These are phyloP conservation scores for Mycosphaerella arachidis DNA, from an alignment of 2,329 filamentous ascomycete species.

Conservation along the genomic window DNA sequence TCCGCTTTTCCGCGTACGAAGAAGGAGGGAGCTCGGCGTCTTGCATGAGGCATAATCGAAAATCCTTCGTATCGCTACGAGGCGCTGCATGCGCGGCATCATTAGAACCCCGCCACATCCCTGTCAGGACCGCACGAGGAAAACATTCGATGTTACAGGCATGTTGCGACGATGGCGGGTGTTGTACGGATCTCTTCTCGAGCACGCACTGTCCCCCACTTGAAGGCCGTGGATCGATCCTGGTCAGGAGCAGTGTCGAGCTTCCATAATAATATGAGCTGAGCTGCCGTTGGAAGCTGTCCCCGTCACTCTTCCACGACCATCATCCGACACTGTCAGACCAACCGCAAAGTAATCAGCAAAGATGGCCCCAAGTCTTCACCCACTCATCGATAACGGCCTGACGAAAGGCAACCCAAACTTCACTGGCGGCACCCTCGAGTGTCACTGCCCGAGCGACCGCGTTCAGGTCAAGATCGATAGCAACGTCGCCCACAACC, in stretches of 20 bases:
- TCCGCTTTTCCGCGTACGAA: background rate
- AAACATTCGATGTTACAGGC: background rate
- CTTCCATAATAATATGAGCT: background rate
- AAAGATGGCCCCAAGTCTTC: conserved; percentile 36
- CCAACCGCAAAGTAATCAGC: background rate
- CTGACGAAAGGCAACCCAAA: conserved; percentile 51
- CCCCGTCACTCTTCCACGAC: background rate
- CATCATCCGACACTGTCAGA: background rate
- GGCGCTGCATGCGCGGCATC: background rate
- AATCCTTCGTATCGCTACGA: background rate
- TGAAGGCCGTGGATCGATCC: conserved; percentile 1
- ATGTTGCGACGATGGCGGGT: background rate
- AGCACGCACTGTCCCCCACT: background rate
- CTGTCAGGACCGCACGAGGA: conserved; percentile 1
- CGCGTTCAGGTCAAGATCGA: conserved; percentile 56
- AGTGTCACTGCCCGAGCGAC: conserved; percentile 55
- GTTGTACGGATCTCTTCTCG: background rate
- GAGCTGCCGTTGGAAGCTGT: background rate
- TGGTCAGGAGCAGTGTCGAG: background rate
- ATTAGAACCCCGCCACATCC: background rate
- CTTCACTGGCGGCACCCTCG: conserved; percentile 58
- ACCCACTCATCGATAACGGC: conserved; percentile 61
- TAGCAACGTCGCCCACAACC: conserved; percentile 62
- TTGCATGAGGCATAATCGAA: too few species aligned
- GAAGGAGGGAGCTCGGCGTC: too few species aligned